Base-by-base conservation (phyloP, 139 green algal species). In the Tetradesmus obliquus region DNA sequence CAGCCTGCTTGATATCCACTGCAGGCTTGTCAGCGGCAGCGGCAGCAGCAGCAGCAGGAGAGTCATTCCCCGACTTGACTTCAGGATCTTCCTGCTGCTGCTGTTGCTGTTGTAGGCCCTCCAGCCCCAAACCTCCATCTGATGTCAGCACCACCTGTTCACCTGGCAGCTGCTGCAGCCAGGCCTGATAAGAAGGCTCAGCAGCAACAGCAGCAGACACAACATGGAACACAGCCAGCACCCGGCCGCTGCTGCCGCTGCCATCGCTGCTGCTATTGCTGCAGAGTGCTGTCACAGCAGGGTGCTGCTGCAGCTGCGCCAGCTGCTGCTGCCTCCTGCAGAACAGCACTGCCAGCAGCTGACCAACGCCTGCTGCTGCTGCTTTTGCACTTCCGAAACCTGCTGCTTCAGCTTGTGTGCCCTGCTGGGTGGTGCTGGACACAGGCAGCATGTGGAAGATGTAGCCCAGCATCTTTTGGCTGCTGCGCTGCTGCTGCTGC, bases 161-260 rank as follows among this genome's bases (percentile, higher is more conserved):
- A 20, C 90, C 91, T 20, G 93, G 89, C 81, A 96, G 87, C n/a
- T 79, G 69, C n/a, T 72, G 66, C 6, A 76, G 55, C 93, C 91
- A 93, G 0, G 3, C 5, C 1, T 74, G 83, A 72, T 95, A 93
- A 15, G 57, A 17, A 2, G 45, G 4, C 1, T 54, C 87, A 58
- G 53, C 72, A 20, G 84, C 83, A 55, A 94, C 57, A 3, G 51
- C 24, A n/a, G 83, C 17, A 3, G 87, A 2, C 13, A 32, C 89
- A 79, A 96, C 20, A 84, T 96, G 93, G 54, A 91, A 69, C 12
- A 94, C 81, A 5, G 82, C 82, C 20, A 92, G 55, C 71, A 95
- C 32, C 12, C 83, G 66, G 15, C 13, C 7, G 86, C 58, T 79
- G 15, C 13, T 17, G 86, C 58, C 19, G 69, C 54, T 2, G 66